These are phyloP conservation scores for Pichia sporocuriosa DNA, from an alignment of 805 yeast genomes.

Conservation along the genomic window DNA sequence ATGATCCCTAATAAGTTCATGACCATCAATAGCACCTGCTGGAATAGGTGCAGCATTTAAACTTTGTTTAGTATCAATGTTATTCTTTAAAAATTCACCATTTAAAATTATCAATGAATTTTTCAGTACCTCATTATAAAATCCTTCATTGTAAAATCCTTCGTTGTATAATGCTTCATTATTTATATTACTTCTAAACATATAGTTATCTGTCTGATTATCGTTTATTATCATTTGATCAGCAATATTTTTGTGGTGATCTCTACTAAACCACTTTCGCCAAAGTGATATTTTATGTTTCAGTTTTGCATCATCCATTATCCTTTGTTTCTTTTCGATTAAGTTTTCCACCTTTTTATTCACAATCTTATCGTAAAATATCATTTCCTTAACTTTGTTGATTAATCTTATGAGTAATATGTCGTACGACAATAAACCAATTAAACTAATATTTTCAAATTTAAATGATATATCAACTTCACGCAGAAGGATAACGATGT, in stretches of 20 bases:
- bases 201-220: too few species aligned
- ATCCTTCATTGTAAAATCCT: too few species aligned
- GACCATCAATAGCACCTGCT: not conserved
- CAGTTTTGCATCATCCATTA: not conserved
- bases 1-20: not conserved
- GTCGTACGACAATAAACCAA: not conserved
- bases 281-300: too few species aligned
- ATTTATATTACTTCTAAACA: too few species aligned
- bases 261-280: too few species aligned
- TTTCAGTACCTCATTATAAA: too few species aligned
- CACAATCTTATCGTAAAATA: not conserved
- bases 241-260: too few species aligned
- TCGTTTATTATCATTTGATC: too few species aligned
- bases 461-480: not conserved
- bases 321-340: not conserved
- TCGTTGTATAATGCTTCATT: too few species aligned
- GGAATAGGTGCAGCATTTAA: not conserved
- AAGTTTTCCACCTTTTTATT: not conserved
- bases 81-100: too few species aligned
- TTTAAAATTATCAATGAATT: too few species aligned
- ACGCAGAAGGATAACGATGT: constrained; percentile 1
- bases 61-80: too few species aligned
- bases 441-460: constrained; percentile 12
- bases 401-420: constrained; percentile 6
- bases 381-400: not conserved